These are phyloP conservation scores for Euphorbia pulcherrima DNA, from an alignment of 345 rosid genomes.

Conservation along the genomic window DNA sequence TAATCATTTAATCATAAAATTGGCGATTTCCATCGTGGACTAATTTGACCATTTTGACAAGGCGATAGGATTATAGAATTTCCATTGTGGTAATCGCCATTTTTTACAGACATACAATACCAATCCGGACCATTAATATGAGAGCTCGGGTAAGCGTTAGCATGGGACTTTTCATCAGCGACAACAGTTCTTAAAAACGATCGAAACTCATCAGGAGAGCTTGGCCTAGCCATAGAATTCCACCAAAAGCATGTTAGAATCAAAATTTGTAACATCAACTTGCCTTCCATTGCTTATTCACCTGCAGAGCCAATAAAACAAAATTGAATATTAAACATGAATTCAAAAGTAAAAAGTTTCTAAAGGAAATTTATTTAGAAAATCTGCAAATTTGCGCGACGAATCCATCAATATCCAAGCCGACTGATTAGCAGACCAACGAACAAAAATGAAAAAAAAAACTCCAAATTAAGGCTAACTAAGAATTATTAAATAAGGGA, in stretches of 20 bases:
- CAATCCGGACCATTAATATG: neutral
- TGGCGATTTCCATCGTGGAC: neutral
- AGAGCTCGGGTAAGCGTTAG: neutral
- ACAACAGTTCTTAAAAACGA: neutral
- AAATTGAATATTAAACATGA: too few species aligned
- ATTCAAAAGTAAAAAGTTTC: too few species aligned
- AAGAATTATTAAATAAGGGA: too few species aligned
- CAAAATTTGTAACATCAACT: neutral
- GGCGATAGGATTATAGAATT: neutral
- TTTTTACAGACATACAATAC: neutral
- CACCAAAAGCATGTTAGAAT: neutral
- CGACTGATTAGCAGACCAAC: too few species aligned
- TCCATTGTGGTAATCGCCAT: neutral
- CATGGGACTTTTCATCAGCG: neutral
- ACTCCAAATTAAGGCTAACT: too few species aligned
- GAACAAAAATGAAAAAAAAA: too few species aligned
- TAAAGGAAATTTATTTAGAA: too few species aligned
- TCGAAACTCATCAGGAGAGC: neutral
- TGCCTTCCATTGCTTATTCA: neutral
- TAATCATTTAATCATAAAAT: too few species aligned
- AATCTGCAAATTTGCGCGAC: too few species aligned
- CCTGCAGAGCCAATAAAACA: neutral
- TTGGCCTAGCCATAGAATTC: neutral
- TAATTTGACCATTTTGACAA: neutral
- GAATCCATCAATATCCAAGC: too few species aligned